Evolutionary conservation across 805 yeast genomes (phyloP).

Genomic region (Kluyveromyces aestuarii): DNA sequence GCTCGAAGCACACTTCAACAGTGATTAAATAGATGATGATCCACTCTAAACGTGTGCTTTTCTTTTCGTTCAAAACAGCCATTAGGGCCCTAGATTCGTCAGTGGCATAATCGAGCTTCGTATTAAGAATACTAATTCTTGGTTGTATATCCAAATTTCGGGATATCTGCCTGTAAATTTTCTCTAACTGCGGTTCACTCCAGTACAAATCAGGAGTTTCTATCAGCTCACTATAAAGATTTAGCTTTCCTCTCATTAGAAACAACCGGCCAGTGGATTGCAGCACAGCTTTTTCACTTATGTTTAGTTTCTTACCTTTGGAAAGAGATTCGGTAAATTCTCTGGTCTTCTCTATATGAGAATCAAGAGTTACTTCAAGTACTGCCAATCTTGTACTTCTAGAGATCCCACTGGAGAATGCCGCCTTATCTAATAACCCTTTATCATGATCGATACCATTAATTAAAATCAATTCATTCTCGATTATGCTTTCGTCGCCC

Average conservation of each 20-base stretch:
- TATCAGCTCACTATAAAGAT: constrained; percentile 76
- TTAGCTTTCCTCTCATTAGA: constrained; percentile 70
- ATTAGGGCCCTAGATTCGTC: constrained; percentile 78
- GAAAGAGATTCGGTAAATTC: constrained; percentile 58
- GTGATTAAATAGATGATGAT: constrained; percentile 74
- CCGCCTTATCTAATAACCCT: constrained; percentile 65
- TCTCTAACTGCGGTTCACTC: constrained; percentile 82
- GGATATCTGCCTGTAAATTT: constrained; percentile 63
- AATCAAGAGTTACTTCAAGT: constrained; percentile 63
- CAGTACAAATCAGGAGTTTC: constrained; percentile 92
- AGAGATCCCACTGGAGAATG: constrained; percentile 81
- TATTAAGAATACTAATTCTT: constrained; percentile 68
- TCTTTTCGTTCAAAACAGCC: constrained; percentile 65
- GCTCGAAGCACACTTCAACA: constrained; percentile 79
- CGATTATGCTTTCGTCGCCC: constrained; percentile 36
- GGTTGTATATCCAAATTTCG: constrained; percentile 66
- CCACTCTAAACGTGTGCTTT: constrained; percentile 76
- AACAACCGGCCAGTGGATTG: constrained; percentile 66
- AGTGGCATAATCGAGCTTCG: constrained; percentile 82
- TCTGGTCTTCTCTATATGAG: constrained; percentile 54
- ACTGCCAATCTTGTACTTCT: constrained; percentile 81
- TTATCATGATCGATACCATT: constrained; percentile 39
- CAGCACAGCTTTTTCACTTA: constrained; percentile 54
- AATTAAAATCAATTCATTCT: constrained; percentile 66
- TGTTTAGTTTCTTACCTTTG: constrained; percentile 43